phyloP scores from a whole-genome alignment of 2,329 filamentous ascomycete genomes.

The Sclerotinia glacialis region DNA sequence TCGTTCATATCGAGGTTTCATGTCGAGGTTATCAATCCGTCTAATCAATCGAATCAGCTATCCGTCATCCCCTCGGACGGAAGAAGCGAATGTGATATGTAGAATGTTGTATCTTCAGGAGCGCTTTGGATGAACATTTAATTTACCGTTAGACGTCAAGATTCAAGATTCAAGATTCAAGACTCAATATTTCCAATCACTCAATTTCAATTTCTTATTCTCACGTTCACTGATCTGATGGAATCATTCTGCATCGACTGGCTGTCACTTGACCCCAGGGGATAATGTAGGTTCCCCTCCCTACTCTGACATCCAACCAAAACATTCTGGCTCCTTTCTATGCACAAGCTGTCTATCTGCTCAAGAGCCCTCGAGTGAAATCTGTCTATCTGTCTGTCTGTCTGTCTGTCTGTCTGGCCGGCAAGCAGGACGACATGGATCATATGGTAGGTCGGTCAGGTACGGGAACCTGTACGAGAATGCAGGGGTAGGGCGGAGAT shows the following conservation, averaged over 20 bases:
- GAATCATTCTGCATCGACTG: slow-evolving; percentile 20
- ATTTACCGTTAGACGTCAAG: background rate
- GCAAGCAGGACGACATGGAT: slow-evolving; percentile 6
- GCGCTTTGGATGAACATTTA: background rate
- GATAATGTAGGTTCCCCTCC: background rate
- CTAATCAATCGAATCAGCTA: slow-evolving; percentile 6
- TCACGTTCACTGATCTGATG: background rate
- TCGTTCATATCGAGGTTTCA: background rate
- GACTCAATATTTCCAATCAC: too few species aligned
- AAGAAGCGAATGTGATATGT: slow-evolving; percentile 8
- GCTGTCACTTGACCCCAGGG: slow-evolving; percentile 13
- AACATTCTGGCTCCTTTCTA: background rate
- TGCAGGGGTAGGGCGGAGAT: slow-evolving; percentile 20
- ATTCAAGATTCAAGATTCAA: too few species aligned
- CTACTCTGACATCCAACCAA: background rate
- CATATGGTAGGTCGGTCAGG: slow-evolving; percentile 1
- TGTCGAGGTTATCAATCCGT: background rate
- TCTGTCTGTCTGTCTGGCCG: too few species aligned
- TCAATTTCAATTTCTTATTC: too few species aligned
- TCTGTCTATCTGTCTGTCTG: too few species aligned
- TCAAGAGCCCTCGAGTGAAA: slow-evolving; percentile 5
- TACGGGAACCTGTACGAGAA: slow-evolving; percentile 6
- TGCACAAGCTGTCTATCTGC: slow-evolving; percentile 17
- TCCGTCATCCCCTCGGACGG: background rate
- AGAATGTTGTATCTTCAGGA: background rate